Evolutionary conservation across 2,329 filamentous ascomycete genomes (phyloP).

Genomic region (Botryotinia convoluta): DNA sequence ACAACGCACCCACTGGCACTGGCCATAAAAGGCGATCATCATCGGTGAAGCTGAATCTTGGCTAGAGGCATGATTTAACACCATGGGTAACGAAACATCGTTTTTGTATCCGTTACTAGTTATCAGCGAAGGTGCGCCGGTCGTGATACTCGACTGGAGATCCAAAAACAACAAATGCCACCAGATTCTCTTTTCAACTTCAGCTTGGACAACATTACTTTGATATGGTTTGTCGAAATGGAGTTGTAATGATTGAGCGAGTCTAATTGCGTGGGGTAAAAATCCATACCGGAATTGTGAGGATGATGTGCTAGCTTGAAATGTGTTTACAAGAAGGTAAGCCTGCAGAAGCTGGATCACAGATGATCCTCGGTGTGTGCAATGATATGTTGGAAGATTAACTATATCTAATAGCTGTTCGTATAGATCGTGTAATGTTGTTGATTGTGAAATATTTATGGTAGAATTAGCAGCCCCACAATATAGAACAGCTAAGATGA

Average conservation of each 20-base stretch:
- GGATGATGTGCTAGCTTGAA: neutral
- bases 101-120: neutral
- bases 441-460: neutral
- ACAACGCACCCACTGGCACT: neutral
- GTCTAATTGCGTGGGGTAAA: neutral
- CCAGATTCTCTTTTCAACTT: neutral
- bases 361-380: neutral
- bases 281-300: neutral
- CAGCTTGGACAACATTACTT: neutral
- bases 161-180: slow-evolving; percentile 2
- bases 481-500: neutral
- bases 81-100: neutral
- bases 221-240: neutral
- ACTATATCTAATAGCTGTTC: neutral
- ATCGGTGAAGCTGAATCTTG: neutral
- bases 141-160: neutral
- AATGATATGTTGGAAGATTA: neutral
- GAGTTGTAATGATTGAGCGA: neutral
- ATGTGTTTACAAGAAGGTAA: slow-evolving; percentile 3
- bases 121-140: neutral
- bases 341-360: neutral
- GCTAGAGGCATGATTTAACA: neutral
- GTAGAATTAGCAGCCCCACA: neutral
- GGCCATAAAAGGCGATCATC: neutral
- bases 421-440: neutral